Conservation (phyloP, 164 flowering plant genomes). For the Vitis rupestris region DNA sequence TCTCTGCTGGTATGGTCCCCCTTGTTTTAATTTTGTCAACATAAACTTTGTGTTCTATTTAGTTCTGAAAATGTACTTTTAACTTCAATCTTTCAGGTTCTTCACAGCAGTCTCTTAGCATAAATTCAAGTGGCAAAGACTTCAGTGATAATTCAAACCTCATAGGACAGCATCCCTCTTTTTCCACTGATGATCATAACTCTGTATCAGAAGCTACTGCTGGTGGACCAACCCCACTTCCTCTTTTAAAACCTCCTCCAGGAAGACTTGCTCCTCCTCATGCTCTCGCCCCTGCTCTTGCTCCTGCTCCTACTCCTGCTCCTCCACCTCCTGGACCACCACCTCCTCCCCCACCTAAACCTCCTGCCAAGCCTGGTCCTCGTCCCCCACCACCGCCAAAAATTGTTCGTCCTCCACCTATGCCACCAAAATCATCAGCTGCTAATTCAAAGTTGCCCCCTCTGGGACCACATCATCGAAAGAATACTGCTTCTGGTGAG, state of each 20-base stretch:
- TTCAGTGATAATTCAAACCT: constrained; percentile 9
- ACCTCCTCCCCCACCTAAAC: constrained; percentile 37
- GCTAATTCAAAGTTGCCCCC: constrained; percentile 26
- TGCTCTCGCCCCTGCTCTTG: constrained; percentile 14
- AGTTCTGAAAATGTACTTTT: neutral
- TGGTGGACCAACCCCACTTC: constrained; percentile 16
- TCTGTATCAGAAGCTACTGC: constrained; percentile 18
- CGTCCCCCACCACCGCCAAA: constrained; percentile 26
- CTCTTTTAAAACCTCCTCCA: constrained; percentile 35
- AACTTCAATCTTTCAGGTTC: constrained; percentile 52
- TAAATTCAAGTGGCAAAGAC: constrained; percentile 32
- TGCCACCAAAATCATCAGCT: constrained; percentile 30
- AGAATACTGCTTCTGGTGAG: constrained; percentile 15
- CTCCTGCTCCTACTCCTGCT: constrained; percentile 21
- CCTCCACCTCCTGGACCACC: constrained; percentile 37
- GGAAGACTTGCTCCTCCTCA: constrained; percentile 27
- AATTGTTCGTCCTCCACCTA: constrained; percentile 47
- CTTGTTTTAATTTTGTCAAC: neutral
- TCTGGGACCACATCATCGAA: constrained; percentile 28
- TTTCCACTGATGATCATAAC: constrained; percentile 24
- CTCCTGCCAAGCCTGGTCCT: constrained; percentile 6
- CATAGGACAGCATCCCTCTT: constrained; percentile 19
- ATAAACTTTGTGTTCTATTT: neutral
- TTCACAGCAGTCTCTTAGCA: constrained; percentile 37
- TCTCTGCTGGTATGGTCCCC: constrained; percentile 32